Evolutionary conservation across 1,284 basidiomycete genomes (phyloP).

Genomic region (Cryptococcus sp.): DNA sequence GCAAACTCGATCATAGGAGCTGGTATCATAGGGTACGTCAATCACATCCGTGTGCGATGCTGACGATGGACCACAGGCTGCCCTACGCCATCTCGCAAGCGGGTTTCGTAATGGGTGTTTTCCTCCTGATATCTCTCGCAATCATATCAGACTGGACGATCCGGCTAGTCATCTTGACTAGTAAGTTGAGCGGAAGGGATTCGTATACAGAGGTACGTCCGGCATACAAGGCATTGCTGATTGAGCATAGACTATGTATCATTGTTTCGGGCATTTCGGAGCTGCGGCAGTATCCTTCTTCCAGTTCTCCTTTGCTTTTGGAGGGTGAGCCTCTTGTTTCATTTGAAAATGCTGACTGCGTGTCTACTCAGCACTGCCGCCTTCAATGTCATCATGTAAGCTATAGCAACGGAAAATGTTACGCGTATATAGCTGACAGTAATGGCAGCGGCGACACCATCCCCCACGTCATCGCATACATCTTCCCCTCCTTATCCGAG

Average conservation of each 20-base stretch:
- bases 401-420: background rate
- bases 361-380: slow-evolving; percentile 85
- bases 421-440: background rate
- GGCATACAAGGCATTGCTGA: background rate
- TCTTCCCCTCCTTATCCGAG: slow-evolving; percentile 74
- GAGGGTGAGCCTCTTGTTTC: slow-evolving; percentile 59
- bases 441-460: slow-evolving; percentile 79
- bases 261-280: slow-evolving; percentile 86
- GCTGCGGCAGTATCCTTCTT: slow-evolving; percentile 93
- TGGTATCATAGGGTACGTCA: slow-evolving; percentile 77
- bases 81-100: slow-evolving; percentile 92
- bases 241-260: slow-evolving; percentile 71
- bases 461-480: slow-evolving; percentile 84
- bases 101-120: slow-evolving; percentile 83
- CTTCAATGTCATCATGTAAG: slow-evolving; percentile 76
- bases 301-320: slow-evolving; percentile 96
- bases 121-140: slow-evolving; percentile 78
- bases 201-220: slow-evolving; percentile 78
- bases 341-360: background rate
- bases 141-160: slow-evolving; percentile 63
- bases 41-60: background rate
- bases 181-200: slow-evolving; percentile 87
- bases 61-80: slow-evolving; percentile 60
- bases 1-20: slow-evolving; percentile 96
- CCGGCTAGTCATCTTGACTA: slow-evolving; percentile 89